Evolutionary conservation across 176 grass and related monocot species (phyloP).

Genomic region (Ensete ventricosum): DNA sequence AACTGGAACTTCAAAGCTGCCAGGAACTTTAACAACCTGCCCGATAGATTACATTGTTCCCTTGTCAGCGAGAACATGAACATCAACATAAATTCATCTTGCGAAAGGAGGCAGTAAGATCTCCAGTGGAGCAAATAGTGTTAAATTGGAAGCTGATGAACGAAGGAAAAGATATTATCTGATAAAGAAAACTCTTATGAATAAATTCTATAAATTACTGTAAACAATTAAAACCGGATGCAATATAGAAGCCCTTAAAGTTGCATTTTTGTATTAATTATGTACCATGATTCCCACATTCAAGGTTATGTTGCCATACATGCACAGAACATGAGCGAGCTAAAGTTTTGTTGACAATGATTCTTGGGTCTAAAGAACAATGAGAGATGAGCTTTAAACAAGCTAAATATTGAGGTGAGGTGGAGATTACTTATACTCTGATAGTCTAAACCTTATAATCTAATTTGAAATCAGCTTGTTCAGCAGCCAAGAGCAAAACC

Average conservation of each 20-base stretch:
- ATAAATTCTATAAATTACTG: no score
- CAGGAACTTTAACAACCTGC: conserved; percentile 90
- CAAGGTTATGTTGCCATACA: no score
- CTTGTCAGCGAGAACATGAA: neutral
- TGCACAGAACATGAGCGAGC: no score
- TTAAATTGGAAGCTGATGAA: neutral
- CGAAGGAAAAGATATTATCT: no score
- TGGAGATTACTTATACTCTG: neutral
- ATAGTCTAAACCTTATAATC: no score
- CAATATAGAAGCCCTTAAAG: no score
- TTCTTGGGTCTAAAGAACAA: neutral
- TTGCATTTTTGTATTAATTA: no score
- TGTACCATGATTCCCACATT: no score
- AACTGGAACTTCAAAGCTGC: conserved; percentile 94
- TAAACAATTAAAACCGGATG: no score
- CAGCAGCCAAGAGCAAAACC: neutral
- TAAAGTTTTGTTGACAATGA: no score
- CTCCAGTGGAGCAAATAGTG: neutral
- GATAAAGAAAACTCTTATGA: no score
- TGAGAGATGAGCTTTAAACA: neutral
- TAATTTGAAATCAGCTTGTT: neutral
- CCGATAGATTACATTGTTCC: conserved; percentile 10
- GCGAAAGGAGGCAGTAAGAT: neutral
- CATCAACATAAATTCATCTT: neutral
- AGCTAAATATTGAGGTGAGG: neutral